Evolutionary conservation across 352 stramenopile species (phyloP).

Genomic region (Saprolegnia diclina): DNA sequence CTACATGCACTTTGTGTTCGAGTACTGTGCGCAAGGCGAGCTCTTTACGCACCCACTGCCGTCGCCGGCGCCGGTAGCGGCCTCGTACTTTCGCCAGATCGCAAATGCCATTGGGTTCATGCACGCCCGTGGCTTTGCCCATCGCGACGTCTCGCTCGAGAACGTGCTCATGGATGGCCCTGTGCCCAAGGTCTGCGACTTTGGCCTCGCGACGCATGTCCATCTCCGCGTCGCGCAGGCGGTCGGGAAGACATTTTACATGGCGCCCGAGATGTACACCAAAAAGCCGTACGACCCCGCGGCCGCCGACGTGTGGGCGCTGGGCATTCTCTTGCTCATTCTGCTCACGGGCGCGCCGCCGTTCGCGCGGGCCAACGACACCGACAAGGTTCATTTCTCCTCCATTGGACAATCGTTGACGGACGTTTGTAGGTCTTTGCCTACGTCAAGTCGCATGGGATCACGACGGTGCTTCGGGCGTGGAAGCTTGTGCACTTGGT

Average conservation of each 20-base stretch:
- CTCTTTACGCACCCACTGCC: constrained; percentile 27
- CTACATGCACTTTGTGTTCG: constrained; percentile 29
- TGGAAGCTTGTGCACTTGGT: constrained; percentile 51
- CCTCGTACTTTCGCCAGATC: constrained; percentile 21
- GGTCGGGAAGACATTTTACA: constrained; percentile 30
- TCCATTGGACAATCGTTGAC: neutral
- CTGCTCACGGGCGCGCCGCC: constrained; percentile 29
- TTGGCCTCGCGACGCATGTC: constrained; percentile 22
- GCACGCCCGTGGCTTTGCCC: constrained; percentile 79
- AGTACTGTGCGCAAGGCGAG: constrained; percentile 31
- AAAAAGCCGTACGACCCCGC: constrained; percentile 23
- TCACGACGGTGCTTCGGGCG: constrained; percentile 65
- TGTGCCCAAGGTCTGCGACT: constrained; percentile 27
- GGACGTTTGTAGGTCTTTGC: constrained; percentile 41
- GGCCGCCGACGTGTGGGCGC: constrained; percentile 30
- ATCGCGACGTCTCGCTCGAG: constrained; percentile 84
- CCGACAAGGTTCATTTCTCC: constrained; percentile 10
- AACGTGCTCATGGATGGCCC: constrained; percentile 80
- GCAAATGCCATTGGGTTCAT: constrained; percentile 37
- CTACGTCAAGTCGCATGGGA: constrained; percentile 71
- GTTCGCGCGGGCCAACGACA: constrained; percentile 24
- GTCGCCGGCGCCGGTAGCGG: neutral
- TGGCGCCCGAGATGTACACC: constrained; percentile 29
- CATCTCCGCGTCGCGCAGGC: constrained; percentile 7
- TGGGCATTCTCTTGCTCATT: constrained; percentile 30